A percentile compares a stretch with the other conserved stretches of the same genome.
These are phyloP conservation scores for Suhomyces sp. DNA, from an alignment of 805 yeast genomes.

Conservation along the genomic window DNA sequence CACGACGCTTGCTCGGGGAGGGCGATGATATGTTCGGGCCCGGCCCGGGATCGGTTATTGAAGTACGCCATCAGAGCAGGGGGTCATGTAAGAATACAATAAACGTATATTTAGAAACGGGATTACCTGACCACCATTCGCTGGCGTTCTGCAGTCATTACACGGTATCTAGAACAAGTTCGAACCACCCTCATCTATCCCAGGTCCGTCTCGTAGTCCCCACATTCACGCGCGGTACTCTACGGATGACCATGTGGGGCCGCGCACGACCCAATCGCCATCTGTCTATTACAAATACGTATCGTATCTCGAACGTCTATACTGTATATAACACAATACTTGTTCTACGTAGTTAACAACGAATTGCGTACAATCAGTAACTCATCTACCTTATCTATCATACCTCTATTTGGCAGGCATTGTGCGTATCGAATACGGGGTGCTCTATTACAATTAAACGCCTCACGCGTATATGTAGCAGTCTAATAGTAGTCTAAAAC, in stretches of 20 bases:
- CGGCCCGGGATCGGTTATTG: background rate
- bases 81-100: background rate
- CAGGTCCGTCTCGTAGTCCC: background rate
- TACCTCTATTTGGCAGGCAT: no score
- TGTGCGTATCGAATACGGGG: no score
- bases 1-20: slow-evolving; percentile 3
- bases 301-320: background rate
- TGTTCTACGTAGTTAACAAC: no score
- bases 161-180: background rate
- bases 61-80: background rate
- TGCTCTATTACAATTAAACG: background rate
- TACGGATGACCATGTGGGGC: background rate
- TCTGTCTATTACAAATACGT: background rate
- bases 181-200: background rate
- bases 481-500: background rate
- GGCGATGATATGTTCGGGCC: slow-evolving; percentile 1
- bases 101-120: background rate
- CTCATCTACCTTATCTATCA: no score
- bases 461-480: background rate
- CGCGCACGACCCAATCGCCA: background rate
- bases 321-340: background rate
- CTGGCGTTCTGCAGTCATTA: background rate
- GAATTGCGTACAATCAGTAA: no score
- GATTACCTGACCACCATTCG: background rate
- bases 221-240: background rate